Conservation (phyloP, 371 early-diverging fungal genomes). For the Dichotomocladium elegans region DNA sequence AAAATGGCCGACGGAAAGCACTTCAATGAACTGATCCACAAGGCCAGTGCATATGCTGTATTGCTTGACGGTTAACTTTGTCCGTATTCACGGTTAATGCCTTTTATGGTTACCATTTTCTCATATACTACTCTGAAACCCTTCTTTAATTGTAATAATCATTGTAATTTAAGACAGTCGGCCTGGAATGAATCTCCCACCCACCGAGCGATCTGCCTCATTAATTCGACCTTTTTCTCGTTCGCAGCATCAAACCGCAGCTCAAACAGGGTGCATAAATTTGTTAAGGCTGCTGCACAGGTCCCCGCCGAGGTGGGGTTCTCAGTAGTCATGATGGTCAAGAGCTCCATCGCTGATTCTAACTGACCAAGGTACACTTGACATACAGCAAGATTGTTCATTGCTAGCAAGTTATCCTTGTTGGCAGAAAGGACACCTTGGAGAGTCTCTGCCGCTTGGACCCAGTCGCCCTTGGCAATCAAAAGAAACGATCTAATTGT, state of each 20-base stretch:
- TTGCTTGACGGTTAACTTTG: too few species aligned
- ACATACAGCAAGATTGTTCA: constrained; percentile 57
- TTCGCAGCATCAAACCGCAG: constrained; percentile 49
- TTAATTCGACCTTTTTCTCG: constrained; percentile 43
- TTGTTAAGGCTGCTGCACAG: constrained; percentile 53
- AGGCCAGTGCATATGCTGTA: too few species aligned
- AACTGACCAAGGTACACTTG: constrained; percentile 55
- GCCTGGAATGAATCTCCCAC: constrained; percentile 60
- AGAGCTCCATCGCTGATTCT: constrained; percentile 26
- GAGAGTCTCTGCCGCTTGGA: constrained; percentile 38
- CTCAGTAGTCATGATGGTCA: constrained; percentile 24
- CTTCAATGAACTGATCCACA: too few species aligned
- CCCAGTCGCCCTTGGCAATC: constrained; percentile 57
- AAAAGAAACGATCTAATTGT: constrained; percentile 43
- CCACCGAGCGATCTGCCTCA: constrained; percentile 55
- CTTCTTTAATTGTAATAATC: constrained; percentile 6
- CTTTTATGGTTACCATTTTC: too few species aligned
- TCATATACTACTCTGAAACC: too few species aligned
- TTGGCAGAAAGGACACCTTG: constrained; percentile 40
- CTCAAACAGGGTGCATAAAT: constrained; percentile 60
- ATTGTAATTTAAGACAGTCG: constrained; percentile 41
- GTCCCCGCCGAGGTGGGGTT: constrained; percentile 47
- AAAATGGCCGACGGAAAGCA: too few species aligned
- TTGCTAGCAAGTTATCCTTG: constrained; percentile 48
- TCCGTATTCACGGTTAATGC: too few species aligned